A percentile compares a stretch with the other conserved stretches of the same genome.
Conservation (phyloP, 148 eudicot genomes). For the Drosera capensis region DNA sequence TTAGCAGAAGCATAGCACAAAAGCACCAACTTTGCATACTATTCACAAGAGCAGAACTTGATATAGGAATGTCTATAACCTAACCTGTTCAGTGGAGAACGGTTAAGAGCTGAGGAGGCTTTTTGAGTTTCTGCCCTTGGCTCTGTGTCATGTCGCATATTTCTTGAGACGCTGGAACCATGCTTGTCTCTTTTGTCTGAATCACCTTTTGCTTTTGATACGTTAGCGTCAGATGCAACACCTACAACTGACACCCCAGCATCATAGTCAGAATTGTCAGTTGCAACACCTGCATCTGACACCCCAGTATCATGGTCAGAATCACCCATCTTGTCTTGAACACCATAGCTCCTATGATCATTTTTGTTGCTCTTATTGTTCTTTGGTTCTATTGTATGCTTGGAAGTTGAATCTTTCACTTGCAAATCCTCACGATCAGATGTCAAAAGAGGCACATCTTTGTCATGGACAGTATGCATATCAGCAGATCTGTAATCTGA, state of each 20-base stretch:
- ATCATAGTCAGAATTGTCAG: no score
- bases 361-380: constrained; percentile 10
- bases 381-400: constrained; percentile 7
- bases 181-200: constrained; percentile 8
- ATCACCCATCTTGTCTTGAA: background rate
- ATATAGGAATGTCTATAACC: no score
- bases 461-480: constrained; percentile 10
- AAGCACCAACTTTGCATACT: no score
- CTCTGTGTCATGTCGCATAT: constrained; percentile 8
- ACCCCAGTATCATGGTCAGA: no score
- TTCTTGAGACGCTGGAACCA: constrained; percentile 9
- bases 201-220: constrained; percentile 1
- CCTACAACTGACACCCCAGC: no score
- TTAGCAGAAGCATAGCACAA: no score
- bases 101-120: constrained; percentile 10
- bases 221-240: no score
- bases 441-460: constrained; percentile 7
- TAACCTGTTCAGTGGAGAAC: constrained; percentile 24
- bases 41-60: no score
- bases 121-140: constrained; percentile 8
- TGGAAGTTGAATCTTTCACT: constrained; percentile 5
- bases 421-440: constrained; percentile 9
- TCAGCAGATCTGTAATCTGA: constrained; percentile 10
- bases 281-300: no score
- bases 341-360: constrained; percentile 3